A percentile compares a stretch with the other conserved stretches of the same genome.
Conservation (phyloP, 2,329 filamentous ascomycete genomes). For the Phyllosticta paracitricarpa region DNA sequence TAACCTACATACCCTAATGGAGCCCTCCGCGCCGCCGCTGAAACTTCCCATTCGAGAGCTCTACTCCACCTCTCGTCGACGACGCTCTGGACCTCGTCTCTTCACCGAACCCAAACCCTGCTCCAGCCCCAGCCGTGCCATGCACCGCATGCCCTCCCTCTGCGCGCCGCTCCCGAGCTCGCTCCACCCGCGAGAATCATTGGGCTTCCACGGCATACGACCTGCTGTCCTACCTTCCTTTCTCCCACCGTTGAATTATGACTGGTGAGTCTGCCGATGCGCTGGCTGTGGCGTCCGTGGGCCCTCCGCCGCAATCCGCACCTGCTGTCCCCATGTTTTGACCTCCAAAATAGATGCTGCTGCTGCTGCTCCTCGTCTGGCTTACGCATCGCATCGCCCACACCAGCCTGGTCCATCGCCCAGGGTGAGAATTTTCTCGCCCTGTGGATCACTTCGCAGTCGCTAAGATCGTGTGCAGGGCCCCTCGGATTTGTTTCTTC, state of each 20-base stretch:
- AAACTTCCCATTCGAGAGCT: not conserved
- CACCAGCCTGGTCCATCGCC: not conserved
- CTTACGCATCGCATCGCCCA: not conserved
- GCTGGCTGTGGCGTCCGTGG: slow-evolving; percentile 14
- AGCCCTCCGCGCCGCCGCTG: slow-evolving; percentile 8
- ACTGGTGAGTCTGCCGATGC: slow-evolving; percentile 12
- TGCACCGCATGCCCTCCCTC: not conserved
- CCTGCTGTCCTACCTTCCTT: slow-evolving; percentile 12
- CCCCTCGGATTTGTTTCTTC: not conserved
- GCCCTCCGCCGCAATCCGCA: slow-evolving; percentile 15
- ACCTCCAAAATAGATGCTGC: not conserved
- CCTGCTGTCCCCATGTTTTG: slow-evolving; percentile 12
- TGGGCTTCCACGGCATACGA: slow-evolving; percentile 14
- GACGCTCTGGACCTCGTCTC: not conserved
- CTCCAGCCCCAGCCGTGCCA: too few relatives aligned
- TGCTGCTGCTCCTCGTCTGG: slow-evolving; percentile 1
- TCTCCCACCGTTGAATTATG: slow-evolving; percentile 16
- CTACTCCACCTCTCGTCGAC: not conserved
- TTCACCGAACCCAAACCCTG: not conserved
- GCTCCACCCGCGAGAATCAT: slow-evolving; percentile 16
- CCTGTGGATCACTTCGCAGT: not conserved
- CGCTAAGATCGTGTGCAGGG: not conserved
- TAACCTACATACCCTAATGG: not conserved
- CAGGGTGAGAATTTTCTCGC: not conserved
- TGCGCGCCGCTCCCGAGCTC: not conserved